Conservation (phyloP, 805 yeast genomes). For the Kluyveromyces dobzhanskii region DNA sequence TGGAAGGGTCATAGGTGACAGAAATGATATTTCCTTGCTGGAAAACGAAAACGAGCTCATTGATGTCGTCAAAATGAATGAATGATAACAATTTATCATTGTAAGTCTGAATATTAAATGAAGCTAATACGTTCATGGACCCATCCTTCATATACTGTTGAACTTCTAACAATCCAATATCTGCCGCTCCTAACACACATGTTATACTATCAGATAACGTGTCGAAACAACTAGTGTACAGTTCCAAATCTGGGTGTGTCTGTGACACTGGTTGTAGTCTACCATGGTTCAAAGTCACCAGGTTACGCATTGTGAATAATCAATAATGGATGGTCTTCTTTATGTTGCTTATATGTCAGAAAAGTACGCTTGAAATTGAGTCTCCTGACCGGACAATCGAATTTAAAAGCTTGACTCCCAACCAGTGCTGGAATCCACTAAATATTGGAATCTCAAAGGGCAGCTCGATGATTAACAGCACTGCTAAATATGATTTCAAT, state of each 20-base stretch:
- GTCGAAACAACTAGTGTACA: slow-evolving; percentile 45
- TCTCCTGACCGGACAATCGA: too few relatives aligned
- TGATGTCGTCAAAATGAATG: slow-evolving; percentile 61
- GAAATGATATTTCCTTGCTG: slow-evolving; percentile 66
- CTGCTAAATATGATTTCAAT: too few relatives aligned
- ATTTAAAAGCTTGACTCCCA: too few relatives aligned
- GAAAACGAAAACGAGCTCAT: slow-evolving; percentile 58
- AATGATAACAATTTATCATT: slow-evolving; percentile 44
- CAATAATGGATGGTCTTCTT: too few relatives aligned
- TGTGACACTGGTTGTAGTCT: slow-evolving; percentile 18
- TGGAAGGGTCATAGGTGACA: slow-evolving; percentile 48
- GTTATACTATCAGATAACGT: slow-evolving; percentile 67
- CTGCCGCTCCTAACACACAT: slow-evolving; percentile 48
- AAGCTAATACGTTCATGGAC: slow-evolving; percentile 45
- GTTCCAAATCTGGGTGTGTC: slow-evolving; percentile 11
- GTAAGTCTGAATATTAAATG: slow-evolving; percentile 41
- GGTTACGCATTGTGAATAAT: slow-evolving; percentile 22
- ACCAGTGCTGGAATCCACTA: too few relatives aligned
- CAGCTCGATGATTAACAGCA: too few relatives aligned
- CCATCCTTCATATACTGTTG: slow-evolving; percentile 69
- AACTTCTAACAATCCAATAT: slow-evolving; percentile 56
- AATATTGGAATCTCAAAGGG: too few relatives aligned
- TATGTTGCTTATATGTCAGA: too few relatives aligned
- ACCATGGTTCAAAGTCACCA: slow-evolving; percentile 28
- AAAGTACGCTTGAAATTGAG: too few relatives aligned